Conservation (phyloP, 2,329 filamentous ascomycete species). For the Pleomassaria siparia region DNA sequence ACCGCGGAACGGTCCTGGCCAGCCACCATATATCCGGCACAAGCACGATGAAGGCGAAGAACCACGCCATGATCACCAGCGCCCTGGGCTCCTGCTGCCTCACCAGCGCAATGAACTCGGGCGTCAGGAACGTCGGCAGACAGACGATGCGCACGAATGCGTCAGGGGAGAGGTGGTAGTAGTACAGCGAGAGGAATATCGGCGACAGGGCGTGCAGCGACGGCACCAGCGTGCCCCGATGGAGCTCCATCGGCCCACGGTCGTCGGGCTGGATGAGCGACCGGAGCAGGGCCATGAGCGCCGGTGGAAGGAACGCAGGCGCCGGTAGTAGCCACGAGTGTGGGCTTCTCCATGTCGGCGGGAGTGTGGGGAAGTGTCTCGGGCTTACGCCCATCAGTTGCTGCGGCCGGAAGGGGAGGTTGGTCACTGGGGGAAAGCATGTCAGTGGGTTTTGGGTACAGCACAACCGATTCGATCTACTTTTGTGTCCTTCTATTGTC, state of each 20-base stretch:
- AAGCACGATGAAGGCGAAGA: conserved; percentile 26
- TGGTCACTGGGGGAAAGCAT: not conserved
- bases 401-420: conserved; percentile 5
- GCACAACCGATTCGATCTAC: too few species aligned
- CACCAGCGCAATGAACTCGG: conserved; percentile 29
- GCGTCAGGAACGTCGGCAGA: conserved; percentile 32
- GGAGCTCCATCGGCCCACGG: conserved; percentile 17
- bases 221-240: conserved; percentile 24
- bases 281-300: conserved; percentile 24
- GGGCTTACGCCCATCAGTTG: conserved; percentile 6
- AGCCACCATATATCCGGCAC: conserved; percentile 32
- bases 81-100: conserved; percentile 25
- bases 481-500: too few species aligned
- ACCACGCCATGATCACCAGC: conserved; percentile 32
- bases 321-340: conserved; percentile 12
- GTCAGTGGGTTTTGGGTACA: not conserved
- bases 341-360: conserved; percentile 8
- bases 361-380: not conserved
- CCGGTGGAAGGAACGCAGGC: conserved; percentile 32
- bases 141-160: conserved; percentile 32
- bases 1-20: conserved; percentile 10
- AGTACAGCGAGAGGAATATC: conserved; percentile 37
- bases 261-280: conserved; percentile 9
- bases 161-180: conserved; percentile 31
- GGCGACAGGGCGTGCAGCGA: conserved; percentile 33